Percentiles rank a stretch among this genome's conserved stretches.
phyloP scores from a whole-genome alignment of 352 stramenopile species.

The Pythium utonaiense region DNA sequence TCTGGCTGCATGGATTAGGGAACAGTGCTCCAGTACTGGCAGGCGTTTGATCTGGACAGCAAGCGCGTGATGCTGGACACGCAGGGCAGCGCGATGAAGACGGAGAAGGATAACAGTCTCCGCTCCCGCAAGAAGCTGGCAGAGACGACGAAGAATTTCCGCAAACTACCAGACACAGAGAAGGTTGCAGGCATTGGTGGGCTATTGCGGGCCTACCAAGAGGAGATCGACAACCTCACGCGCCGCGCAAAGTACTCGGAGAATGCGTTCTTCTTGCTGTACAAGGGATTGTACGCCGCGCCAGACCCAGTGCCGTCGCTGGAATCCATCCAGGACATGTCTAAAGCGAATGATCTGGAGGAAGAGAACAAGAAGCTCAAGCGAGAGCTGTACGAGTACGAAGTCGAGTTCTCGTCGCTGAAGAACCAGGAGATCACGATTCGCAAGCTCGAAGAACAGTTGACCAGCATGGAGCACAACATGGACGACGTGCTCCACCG shows the following conservation, averaged over 20 bases:
- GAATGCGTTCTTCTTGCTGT: conserved; percentile 85
- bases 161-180: conserved; percentile 65
- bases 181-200: conserved; percentile 54
- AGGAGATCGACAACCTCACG: conserved; percentile 92
- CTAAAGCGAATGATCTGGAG: conserved; percentile 78
- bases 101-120: conserved; percentile 76
- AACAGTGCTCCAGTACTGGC: conserved; percentile 82
- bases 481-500: conserved; percentile 62
- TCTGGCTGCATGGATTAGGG: conserved; percentile 17
- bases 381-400: conserved; percentile 89
- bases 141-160: conserved; percentile 82
- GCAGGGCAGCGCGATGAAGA: conserved; percentile 79
- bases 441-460: conserved; percentile 90
- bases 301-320: conserved; percentile 80
- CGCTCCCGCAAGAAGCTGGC: conserved; percentile 82
- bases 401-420: conserved; percentile 91
- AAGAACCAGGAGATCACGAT: conserved; percentile 98
- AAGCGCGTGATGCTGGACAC: conserved; percentile 78
- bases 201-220: conserved; percentile 88
- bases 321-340: conserved; percentile 44
- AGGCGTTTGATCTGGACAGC: conserved; percentile 84
- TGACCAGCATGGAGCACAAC: conserved; percentile 75
- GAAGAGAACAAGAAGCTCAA: conserved; percentile 91
- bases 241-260: conserved; percentile 90
- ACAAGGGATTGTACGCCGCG: conserved; percentile 84